A percentile compares a stretch with the other conserved stretches of the same genome.
Evolutionary conservation across 495 filamentous ascomycete species (phyloP).

Genomic region (Annulohypoxylon moriforme): DNA sequence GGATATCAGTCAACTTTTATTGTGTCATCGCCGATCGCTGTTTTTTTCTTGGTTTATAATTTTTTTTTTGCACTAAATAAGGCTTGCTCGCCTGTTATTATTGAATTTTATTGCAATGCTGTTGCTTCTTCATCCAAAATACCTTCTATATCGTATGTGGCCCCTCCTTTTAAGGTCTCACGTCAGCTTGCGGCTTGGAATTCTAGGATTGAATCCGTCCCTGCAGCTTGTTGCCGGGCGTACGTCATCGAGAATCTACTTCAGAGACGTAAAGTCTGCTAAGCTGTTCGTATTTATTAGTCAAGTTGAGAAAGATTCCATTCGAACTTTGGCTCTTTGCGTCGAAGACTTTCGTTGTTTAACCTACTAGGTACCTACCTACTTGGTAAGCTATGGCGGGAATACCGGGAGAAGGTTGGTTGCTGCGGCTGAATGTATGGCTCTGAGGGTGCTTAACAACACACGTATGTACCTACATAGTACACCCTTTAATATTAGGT

Average conservation of each 20-base stretch:
- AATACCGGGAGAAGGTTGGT: neutral
- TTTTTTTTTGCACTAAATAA: neutral
- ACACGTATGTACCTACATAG: neutral
- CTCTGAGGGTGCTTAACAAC: neutral
- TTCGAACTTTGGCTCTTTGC: neutral
- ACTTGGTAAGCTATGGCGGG: neutral
- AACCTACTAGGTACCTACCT: neutral
- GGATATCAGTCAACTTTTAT: neutral
- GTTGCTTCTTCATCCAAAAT: neutral
- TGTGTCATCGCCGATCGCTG: neutral
- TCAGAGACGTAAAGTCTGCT: neutral
- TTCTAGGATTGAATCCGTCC: slow-evolving; percentile 10
- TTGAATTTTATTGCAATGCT: slow-evolving; percentile 1
- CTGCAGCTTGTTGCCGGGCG: slow-evolving; percentile 29
- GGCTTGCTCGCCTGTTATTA: neutral
- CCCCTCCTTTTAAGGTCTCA: slow-evolving; percentile 13
- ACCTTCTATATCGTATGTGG: neutral
- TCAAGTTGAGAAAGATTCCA: neutral
- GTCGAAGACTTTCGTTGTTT: neutral
- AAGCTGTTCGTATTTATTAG: neutral
- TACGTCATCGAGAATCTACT: slow-evolving; percentile 32
- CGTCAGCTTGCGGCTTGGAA: slow-evolving; percentile 29
- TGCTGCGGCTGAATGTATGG: slow-evolving; percentile 15
- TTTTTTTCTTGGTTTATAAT: too few species aligned
- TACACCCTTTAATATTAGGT: neutral